Evolutionary conservation across 805 yeast species (phyloP).

Genomic region (Cyberlindnera galapagoensis): DNA sequence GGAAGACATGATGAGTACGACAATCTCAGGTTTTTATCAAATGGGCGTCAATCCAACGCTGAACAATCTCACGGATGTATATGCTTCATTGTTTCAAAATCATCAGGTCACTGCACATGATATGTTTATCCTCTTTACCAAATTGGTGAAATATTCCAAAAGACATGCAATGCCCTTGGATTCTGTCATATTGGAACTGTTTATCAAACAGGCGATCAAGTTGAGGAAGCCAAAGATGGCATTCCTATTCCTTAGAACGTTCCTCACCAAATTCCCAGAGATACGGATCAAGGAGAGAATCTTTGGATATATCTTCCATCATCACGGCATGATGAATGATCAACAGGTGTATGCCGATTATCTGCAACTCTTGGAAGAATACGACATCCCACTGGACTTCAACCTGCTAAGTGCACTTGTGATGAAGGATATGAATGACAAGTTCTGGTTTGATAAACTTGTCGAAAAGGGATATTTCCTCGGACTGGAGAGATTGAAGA

Average conservation of each 20-base stretch:
- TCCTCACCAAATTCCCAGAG: constrained; percentile 7
- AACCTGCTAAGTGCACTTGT: constrained; percentile 10
- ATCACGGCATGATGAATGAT: constrained; percentile 8
- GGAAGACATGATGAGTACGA: constrained; percentile 4
- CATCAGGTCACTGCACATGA: constrained; percentile 4
- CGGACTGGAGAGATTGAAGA: constrained; percentile 1
- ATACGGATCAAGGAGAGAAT: constrained; percentile 4
- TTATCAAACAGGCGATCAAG: constrained; percentile 9
- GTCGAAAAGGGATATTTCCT: constrained; percentile 7
- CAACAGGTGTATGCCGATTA: constrained; percentile 5
- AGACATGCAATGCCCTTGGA: constrained; percentile 13
- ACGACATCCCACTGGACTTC: constrained; percentile 11
- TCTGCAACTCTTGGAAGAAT: constrained; percentile 8
- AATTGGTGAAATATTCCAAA: constrained; percentile 1
- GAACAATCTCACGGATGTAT: constrained; percentile 13
- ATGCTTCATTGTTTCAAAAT: constrained; percentile 10
- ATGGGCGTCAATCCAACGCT: constrained; percentile 8
- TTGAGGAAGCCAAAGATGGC: constrained; percentile 12
- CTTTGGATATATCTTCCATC: constrained; percentile 9
- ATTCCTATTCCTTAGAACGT: constrained; percentile 10
- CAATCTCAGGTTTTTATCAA: constrained; percentile 9
- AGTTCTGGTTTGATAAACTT: constrained; percentile 9
- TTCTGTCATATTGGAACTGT: constrained; percentile 13
- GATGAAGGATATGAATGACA: constrained; percentile 8
- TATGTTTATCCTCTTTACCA: constrained; percentile 1